Evolutionary conservation across 345 rosid species (phyloP), one percentile per base, ranked within the genome.

Genomic region (Schrenkiella parvula): DNA sequence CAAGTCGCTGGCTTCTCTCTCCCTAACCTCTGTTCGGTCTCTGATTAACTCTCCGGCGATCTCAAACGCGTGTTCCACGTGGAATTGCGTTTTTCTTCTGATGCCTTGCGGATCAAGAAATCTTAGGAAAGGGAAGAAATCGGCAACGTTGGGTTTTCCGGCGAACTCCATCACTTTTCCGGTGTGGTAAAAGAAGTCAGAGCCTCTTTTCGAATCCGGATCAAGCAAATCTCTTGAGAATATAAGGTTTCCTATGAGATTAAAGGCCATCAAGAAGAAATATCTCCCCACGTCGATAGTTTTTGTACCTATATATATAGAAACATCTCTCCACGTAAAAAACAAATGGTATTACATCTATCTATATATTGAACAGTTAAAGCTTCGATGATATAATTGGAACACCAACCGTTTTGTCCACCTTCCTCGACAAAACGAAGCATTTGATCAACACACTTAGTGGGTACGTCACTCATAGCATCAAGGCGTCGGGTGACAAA

Each of bases 131-230:
- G 96, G 95, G 21, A 89, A 71, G 70, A 86, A 92, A 76, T 89
- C 96, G 0, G 93, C 89, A n/a, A 83, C 31, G 62, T 89, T 92
- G 0, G 98, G 95, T 60, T 80, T 89, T 14, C 91, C 95, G 0
- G 89, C 88, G 60, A 85, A 64, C 80, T 92, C 95, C 96, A 83
- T 92, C 13, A 88, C 92, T 75, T 83, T 88, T 8, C 89, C 85
- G 8, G 89, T 78, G 71, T 92, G 96, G 57, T 78, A 64, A 14
- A 88, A 88, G 53, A 89, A 89, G 13, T 68, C 71, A 1, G 86
- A 83, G 0, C 91, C 96, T 64, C 71, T 83, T 54, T 84, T 81
- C 1, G 93, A 87, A 46, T 80, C 78, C 0, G 83, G 83, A 48
- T 84, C 90, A 32, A 89, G 55, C 26, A 92, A 83, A 70, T 92